Evolutionary conservation across 345 rosid genomes (phyloP).

Genomic region (Citrus cavaleriei): DNA sequence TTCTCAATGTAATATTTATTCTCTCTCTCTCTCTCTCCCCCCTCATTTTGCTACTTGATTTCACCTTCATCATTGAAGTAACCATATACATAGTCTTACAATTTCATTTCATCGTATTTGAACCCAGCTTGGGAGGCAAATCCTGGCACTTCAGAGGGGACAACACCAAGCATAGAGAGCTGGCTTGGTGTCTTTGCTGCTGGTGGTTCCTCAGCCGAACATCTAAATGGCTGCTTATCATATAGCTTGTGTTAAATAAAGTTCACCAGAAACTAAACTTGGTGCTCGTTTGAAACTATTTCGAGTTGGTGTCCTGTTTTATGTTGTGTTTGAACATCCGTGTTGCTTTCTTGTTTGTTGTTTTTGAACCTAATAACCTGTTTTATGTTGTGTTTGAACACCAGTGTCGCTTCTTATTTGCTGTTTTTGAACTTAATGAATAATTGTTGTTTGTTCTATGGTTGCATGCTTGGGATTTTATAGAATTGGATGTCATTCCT

Average conservation of each 20-base stretch:
- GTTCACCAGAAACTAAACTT: not conserved
- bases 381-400: not conserved
- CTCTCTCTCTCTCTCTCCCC: not conserved
- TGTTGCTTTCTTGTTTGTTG: not conserved
- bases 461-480: not conserved
- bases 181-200: not conserved
- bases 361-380: not conserved
- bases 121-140: slow-evolving; percentile 12
- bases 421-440: not conserved
- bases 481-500: not conserved
- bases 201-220: not conserved
- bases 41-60: not conserved
- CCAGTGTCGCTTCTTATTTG: not conserved
- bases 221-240: not conserved
- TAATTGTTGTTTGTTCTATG: not conserved
- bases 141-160: not conserved
- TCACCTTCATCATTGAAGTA: not conserved
- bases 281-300: not conserved
- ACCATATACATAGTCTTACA: not conserved
- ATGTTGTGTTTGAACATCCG: not conserved
- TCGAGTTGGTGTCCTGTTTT: not conserved
- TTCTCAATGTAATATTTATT: slow-evolving; percentile 14
- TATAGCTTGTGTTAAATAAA: not conserved
- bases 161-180: not conserved
- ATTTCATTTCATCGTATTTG: not conserved